Evolutionary conservation across 1,139 yeast species (phyloP).

Genomic region (Zygoascus sp.): DNA sequence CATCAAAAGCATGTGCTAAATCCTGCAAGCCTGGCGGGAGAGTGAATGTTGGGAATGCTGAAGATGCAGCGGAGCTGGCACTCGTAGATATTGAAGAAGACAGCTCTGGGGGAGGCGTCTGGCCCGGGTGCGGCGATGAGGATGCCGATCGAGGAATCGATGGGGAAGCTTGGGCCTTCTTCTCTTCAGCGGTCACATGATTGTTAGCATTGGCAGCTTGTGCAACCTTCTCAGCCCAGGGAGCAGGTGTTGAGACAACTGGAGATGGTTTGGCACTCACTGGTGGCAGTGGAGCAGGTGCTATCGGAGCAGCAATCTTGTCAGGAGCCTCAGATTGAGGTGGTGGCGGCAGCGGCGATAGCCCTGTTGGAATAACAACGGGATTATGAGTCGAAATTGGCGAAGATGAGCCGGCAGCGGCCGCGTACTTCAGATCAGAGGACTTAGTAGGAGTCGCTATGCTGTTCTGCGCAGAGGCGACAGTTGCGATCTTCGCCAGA

Average conservation of each 20-base stretch:
- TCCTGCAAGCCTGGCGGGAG: slow-evolving; percentile 50
- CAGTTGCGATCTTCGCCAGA: slow-evolving; percentile 14
- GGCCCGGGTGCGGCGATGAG: slow-evolving; percentile 19
- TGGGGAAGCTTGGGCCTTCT: slow-evolving; percentile 14
- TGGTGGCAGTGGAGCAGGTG: slow-evolving; percentile 16
- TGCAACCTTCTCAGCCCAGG: slow-evolving; percentile 26
- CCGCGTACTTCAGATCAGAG: slow-evolving; percentile 9
- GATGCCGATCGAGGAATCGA: slow-evolving; percentile 16
- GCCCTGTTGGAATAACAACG: slow-evolving; percentile 25
- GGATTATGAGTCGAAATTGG: slow-evolving; percentile 10
- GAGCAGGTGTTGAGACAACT: slow-evolving; percentile 19
- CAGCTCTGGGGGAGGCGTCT: slow-evolving; percentile 18
- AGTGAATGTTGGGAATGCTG: slow-evolving; percentile 19
- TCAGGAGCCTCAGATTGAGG: slow-evolving; percentile 10
- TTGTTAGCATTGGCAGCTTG: slow-evolving; percentile 10
- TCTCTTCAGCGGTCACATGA: slow-evolving; percentile 11
- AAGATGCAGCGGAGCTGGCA: slow-evolving; percentile 9
- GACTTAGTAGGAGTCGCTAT: slow-evolving; percentile 19
- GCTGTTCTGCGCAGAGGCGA: slow-evolving; percentile 17
- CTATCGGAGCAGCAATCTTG: slow-evolving; percentile 20
- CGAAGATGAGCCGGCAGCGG: slow-evolving; percentile 12
- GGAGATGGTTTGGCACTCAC: slow-evolving; percentile 15
- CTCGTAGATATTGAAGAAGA: slow-evolving; percentile 13
- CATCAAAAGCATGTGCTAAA: slow-evolving; percentile 43
- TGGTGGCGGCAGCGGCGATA: slow-evolving; percentile 31